Base-by-base conservation (phyloP, 306 rosid genomes). In the Vigna radiata region DNA sequence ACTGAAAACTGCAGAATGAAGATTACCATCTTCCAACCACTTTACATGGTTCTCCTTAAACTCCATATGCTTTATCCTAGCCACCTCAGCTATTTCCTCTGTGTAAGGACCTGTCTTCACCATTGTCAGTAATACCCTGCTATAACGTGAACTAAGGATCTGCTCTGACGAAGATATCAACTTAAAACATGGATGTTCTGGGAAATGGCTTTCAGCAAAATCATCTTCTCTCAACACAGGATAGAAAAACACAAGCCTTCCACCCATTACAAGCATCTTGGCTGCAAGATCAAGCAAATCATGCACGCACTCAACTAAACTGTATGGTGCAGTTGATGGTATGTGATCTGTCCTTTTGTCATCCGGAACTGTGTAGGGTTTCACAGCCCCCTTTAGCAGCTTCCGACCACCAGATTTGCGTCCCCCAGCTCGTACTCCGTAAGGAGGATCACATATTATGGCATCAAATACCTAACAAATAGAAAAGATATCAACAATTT, bases 401-500 rank as follows among this genome's bases (percentile, higher is more conserved):
- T 95, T 95, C 67, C 98, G 86, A 66, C 97, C 97, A 31, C 98
- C 98, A 18, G 98, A 95, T 77, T 95, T 95, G 79, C 98, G 98
- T 8, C 97, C 98, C 36, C 98, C 96, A 50, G 98, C 97, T 78
- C 98, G 97, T 76, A 95, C 98, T 80, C 98, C 98, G n/a, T 95
- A 95, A 69, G 98, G 98, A 73, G 97, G 98, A 87, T 95, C 98
- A n/a, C 97, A 95, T 70, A 92, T 89, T 78, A 95, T 90, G 54
- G 98, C 98, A 83, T 95, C 92, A 82, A 92, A 92, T 49, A 92
- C 36, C 97, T 95, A 55, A 44, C 65, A 71, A 78, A 77, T 25
- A 72, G 65, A 18, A 72, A 79, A 68, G 52, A 50, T 50, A 59
- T 44, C 18, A 55, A 50, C 47, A 53, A 73, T 58, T 62, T 60